phyloP scores from a whole-genome alignment of 371 early-diverging fungal species.

The Mucor saturninus region DNA sequence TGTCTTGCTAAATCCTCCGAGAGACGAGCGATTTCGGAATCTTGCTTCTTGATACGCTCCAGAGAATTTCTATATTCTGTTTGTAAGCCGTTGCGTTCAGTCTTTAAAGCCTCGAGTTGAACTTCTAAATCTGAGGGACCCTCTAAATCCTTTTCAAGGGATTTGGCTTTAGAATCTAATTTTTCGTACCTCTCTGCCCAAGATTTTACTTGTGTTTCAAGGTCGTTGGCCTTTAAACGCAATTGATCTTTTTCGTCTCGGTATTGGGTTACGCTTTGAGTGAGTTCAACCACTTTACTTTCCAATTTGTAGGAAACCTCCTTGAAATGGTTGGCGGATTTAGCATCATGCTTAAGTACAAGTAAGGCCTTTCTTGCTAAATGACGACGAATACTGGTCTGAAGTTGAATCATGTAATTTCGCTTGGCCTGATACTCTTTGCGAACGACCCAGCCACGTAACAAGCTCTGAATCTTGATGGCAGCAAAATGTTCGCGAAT shows the following conservation, averaged over 20 bases:
- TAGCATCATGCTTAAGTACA: conserved; percentile 79
- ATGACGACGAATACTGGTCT: conserved; percentile 79
- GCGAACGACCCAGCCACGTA: conserved; percentile 70
- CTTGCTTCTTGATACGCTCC: conserved; percentile 68
- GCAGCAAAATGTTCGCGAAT: conserved; percentile 75
- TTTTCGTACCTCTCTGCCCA: conserved; percentile 79
- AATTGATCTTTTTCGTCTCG: conserved; percentile 73
- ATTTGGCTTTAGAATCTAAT: conserved; percentile 53
- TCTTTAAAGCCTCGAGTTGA: conserved; percentile 63
- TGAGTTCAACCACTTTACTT: conserved; percentile 93
- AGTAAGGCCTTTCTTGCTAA: conserved; percentile 67
- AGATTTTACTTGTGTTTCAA: conserved; percentile 67
- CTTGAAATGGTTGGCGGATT: conserved; percentile 89
- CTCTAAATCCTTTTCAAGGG: conserved; percentile 52
- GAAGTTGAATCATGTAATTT: conserved; percentile 70
- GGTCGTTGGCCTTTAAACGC: conserved; percentile 51
- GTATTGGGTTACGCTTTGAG: conserved; percentile 77
- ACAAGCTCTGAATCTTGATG: conserved; percentile 72
- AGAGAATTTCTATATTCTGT: conserved; percentile 51
- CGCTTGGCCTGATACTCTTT: conserved; percentile 54
- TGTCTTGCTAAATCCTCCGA: conserved; percentile 61
- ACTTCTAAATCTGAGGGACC: conserved; percentile 59
- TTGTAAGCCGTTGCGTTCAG: conserved; percentile 54
- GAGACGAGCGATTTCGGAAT: conserved; percentile 68
- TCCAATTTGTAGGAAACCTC: conserved; percentile 92